phyloP scores from a whole-genome alignment of 2,329 filamentous ascomycete genomes.

The Ilyonectria destructans region DNA sequence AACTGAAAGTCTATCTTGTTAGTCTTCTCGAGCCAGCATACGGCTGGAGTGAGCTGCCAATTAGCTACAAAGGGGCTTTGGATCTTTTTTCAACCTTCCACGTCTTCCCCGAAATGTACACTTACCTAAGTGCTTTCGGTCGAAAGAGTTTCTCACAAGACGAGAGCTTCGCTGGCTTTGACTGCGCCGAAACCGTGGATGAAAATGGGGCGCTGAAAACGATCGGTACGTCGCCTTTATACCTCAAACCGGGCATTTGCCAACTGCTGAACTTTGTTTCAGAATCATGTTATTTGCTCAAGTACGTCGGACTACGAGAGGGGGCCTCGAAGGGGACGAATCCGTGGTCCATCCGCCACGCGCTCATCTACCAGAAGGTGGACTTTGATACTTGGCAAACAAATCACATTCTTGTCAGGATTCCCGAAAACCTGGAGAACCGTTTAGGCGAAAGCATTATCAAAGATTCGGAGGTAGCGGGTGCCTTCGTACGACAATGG shows the following conservation, averaged over 20 bases:
- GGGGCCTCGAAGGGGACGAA: neutral
- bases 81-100: constrained; percentile 1
- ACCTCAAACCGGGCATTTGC: neutral
- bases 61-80: constrained; percentile 13
- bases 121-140: constrained; percentile 14
- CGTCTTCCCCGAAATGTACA: neutral
- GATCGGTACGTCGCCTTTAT: neutral
- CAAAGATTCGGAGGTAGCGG: neutral
- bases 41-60: constrained; percentile 5
- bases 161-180: neutral
- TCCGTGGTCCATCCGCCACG: constrained; percentile 20
- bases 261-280: neutral
- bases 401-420: constrained; percentile 8
- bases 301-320: neutral
- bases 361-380: constrained; percentile 20
- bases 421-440: constrained; percentile 5
- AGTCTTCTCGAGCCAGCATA: constrained; percentile 20
- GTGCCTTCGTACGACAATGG: constrained; percentile 6
- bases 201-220: neutral
- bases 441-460: neutral
- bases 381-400: neutral
- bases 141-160: constrained; percentile 6
- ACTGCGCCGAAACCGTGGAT: neutral
- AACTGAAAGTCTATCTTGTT: neutral
- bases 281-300: constrained; percentile 22